Evolutionary conservation across 371 early-diverging fungal genomes (phyloP).

Genomic region (Rhizopus stolonifer): DNA sequence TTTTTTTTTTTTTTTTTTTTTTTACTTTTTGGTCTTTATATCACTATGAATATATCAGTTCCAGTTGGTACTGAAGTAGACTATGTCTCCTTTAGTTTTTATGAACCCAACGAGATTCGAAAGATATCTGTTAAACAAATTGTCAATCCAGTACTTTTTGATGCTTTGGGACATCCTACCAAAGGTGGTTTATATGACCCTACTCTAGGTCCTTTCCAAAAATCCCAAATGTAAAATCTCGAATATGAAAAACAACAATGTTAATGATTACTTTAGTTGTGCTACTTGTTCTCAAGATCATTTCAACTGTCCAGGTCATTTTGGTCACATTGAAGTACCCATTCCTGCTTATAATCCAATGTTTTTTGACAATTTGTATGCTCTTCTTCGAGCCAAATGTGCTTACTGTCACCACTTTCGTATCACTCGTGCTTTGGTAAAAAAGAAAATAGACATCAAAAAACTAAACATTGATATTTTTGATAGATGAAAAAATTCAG

Average conservation of each 20-base stretch:
- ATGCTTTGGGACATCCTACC: conserved; percentile 90
- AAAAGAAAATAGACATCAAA: neutral
- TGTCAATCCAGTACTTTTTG: conserved; percentile 87
- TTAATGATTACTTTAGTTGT: conserved; percentile 57
- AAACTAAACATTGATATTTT: neutral
- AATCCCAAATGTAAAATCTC: conserved; percentile 64
- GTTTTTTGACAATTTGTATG: conserved; percentile 86
- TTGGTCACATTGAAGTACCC: conserved; percentile 99
- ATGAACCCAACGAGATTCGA: conserved; percentile 89
- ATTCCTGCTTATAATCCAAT: conserved; percentile 96
- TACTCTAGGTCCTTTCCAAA: conserved; percentile 92
- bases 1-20: neutral
- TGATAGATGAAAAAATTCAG: conserved; percentile 45
- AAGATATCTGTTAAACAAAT: conserved; percentile 94
- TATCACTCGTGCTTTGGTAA: conserved; percentile 66
- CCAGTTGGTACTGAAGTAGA: conserved; percentile 68
- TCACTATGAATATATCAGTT: conserved; percentile 66
- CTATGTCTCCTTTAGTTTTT: conserved; percentile 87
- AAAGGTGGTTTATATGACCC: conserved; percentile 96
- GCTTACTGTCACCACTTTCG: conserved; percentile 90
- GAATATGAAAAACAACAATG: neutral
- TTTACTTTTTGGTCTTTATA: neutral
- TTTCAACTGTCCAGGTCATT: conserved; percentile 96
- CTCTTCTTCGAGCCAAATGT: conserved; percentile 87
- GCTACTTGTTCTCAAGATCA: conserved; percentile 84